Evolutionary conservation across 2,329 filamentous ascomycete genomes (phyloP).

Genomic region (Colletotrichum sp.): DNA sequence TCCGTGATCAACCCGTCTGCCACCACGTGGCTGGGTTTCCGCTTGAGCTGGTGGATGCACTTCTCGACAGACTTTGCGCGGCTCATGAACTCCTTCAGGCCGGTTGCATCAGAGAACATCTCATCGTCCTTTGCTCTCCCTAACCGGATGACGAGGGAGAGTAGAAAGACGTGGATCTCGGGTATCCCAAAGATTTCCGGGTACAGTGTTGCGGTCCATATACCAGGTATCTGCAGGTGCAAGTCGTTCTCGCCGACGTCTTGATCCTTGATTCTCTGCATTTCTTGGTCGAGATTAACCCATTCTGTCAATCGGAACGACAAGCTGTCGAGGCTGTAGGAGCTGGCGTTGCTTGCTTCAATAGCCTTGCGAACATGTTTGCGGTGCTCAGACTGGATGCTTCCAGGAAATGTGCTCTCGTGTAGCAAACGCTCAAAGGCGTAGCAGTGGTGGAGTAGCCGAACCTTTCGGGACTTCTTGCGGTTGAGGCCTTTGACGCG

Average conservation of each 20-base stretch:
- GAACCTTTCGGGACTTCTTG: constrained; percentile 43
- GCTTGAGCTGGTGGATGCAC: constrained; percentile 29
- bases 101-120: constrained; percentile 17
- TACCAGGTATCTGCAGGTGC: constrained; percentile 38
- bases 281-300: constrained; percentile 34
- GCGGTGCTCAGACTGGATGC: constrained; percentile 20
- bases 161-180: constrained; percentile 35
- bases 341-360: constrained; percentile 21
- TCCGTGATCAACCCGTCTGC: neutral
- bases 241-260: constrained; percentile 44
- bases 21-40: neutral
- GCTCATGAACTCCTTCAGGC: constrained; percentile 32
- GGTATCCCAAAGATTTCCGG: constrained; percentile 45
- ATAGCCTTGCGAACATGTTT: constrained; percentile 22
- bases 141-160: constrained; percentile 39
- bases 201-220: constrained; percentile 41
- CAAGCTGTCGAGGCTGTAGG: constrained; percentile 29
- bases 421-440: constrained; percentile 41
- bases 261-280: constrained; percentile 34
- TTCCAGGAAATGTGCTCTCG: constrained; percentile 37
- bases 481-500: constrained; percentile 38
- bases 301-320: constrained; percentile 34
- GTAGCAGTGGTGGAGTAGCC: constrained; percentile 47
- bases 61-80: constrained; percentile 37
- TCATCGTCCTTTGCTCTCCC: constrained; percentile 38